Evolutionary conservation across 225 moss, liverwort and hornwort genomes (phyloP).

Genomic region (Bryoerythrophyllum caledonicum): DNA sequence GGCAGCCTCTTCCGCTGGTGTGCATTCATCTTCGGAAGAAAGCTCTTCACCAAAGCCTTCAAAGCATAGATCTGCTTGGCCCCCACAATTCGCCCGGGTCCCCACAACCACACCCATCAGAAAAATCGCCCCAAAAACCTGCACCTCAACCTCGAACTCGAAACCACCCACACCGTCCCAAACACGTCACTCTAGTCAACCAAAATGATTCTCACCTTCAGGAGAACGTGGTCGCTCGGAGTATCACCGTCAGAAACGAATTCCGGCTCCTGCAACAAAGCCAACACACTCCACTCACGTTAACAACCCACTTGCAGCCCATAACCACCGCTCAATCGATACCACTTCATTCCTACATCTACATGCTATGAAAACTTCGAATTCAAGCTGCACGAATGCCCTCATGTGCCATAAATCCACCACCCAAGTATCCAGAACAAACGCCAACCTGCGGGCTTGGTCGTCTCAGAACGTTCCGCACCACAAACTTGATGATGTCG

Average conservation of each 20-base stretch:
- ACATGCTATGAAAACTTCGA: neutral
- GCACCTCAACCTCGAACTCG: neutral
- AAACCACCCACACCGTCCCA: neutral
- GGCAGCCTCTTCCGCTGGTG: slow-evolving; percentile 83
- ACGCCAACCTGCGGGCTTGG: slow-evolving; percentile 56
- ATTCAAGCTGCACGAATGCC: neutral
- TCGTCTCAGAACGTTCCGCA: slow-evolving; percentile 83
- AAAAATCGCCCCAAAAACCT: neutral
- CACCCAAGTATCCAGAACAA: neutral
- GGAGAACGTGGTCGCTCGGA: slow-evolving; percentile 81
- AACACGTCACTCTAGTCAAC: neutral
- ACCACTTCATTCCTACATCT: neutral
- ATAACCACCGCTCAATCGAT: neutral
- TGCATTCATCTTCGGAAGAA: slow-evolving; percentile 82
- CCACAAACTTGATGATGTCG: slow-evolving; percentile 85
- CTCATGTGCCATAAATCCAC: neutral
- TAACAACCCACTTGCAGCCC: neutral
- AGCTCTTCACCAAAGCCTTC: slow-evolving; percentile 92
- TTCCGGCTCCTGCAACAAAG: slow-evolving; percentile 58
- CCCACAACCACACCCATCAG: neutral
- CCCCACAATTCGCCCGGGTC: neutral
- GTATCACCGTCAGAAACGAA: slow-evolving; percentile 57
- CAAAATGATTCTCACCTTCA: slow-evolving; percentile 63
- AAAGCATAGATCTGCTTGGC: slow-evolving; percentile 76
- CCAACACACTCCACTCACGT: slow-evolving; percentile 8